Evolutionary conservation across 768 basidiomycete species (phyloP), one percentile per base, ranked within the genome.

Genomic region (Amyloporia xantha): DNA sequence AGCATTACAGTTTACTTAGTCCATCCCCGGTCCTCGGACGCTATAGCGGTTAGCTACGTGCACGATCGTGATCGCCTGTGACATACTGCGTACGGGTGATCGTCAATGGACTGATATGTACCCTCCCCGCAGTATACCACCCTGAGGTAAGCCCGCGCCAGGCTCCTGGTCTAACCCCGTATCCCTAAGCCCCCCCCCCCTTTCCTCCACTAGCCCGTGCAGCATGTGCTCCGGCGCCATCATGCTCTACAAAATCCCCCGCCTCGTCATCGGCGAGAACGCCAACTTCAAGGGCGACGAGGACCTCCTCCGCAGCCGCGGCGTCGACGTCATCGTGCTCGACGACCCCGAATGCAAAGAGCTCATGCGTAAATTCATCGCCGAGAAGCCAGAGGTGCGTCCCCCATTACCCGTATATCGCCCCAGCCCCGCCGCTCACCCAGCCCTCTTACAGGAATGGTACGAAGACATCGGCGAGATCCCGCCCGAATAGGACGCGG

Each of bases 201-300:
- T n/a, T n/a, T n/a, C n/a, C 36, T 25, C 28, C 51, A 52, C 25
- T 56, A 23, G 77, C 38, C 84, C 83, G 2, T 84, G 83, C 56
- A 72, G 66, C 45, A 82, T 84, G 83, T 84, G 83, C 56, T 71
- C 75, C 1, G 82, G 81, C 6, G 75, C 81, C 1, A 76, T 81
- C 21, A 50, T 79, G n/a, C 67, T 83, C 9, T 83, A 81, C 64
- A 75, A 75, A 40, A 82, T 85, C 35, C 77, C 78, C 4, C 72
- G 82, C 5, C 75, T 83, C 6, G 81, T 86, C 10, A 77, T 85
- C 41, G 82, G 81, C 15, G 82, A 84, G 59, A 81, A 82, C 53
- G 40, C 52, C 15, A 84, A 70, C 30, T 79, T 75, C 55, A 52
- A 72, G 13, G 80, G 78, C 7, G 73, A 69, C 1, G 82, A 84